Base-by-base conservation (phyloP, 2,329 filamentous ascomycete genomes). In the Aspergillus amoenus region DNA sequence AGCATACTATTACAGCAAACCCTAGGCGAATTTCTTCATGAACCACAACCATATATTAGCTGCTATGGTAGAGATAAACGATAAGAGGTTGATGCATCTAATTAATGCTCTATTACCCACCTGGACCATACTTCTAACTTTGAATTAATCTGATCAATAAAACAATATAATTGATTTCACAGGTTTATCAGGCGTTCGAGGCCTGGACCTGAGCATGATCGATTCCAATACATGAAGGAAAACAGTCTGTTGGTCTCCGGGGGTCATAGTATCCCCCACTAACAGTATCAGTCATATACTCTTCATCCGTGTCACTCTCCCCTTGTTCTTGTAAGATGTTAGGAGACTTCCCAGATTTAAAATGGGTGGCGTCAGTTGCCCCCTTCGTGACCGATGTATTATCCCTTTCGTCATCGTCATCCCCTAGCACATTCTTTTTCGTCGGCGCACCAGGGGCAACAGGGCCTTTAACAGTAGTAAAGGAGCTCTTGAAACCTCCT, bases 401-500 rank as follows among this genome's bases (percentile, higher is more conserved):
- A 17, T 68, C 75, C 37, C 71, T 74, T 15, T 72, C 70, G 4
- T 73, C 76, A 27, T 73, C 76, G n/a, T 77, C 76, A 27, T 75
- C 74, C 5, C 71, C 75, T 17, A 76, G 70, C 1, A 75, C 73
- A 21, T 79, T 78, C 30, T 76, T 77, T 57, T 75, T 75, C 12
- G 68, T 68, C 4, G 70, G 68, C 24, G 64, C 61, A 24, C 64
- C 59, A 37, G 70, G 60, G 6, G 60, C 63, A 15, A 52, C 63
- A 2, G 66, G 64, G n/a, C 68, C 72, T 24, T 80, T 80, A 2
- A 81, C 81, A 1, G 84, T 76, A 4, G 82, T 82, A 76, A 92
- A 90, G 1, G 89, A 88, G 66, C 86, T 88, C 75, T 91, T 93
- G 73, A 93, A 93, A 0, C 90, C 90, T 1, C 88, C 87, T 69